These are phyloP conservation scores for Cryphonectria carpinicola DNA, from an alignment of 2,329 filamentous ascomycete species.

Conservation along the genomic window DNA sequence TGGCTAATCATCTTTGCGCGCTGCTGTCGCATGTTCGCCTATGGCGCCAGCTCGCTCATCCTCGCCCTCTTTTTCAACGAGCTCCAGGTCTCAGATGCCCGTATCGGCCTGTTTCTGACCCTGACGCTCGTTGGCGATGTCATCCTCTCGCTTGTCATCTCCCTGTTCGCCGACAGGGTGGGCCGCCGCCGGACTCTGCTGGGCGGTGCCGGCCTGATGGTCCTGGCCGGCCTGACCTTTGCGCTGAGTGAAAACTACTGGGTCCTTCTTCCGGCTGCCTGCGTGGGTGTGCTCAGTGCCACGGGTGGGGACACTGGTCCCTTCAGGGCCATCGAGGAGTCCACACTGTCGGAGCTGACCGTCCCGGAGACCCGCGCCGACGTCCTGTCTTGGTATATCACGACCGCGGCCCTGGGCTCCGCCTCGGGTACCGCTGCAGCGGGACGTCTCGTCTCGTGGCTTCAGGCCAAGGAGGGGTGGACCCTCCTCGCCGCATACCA, in stretches of 20 bases:
- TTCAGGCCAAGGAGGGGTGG: slow-evolving; percentile 52
- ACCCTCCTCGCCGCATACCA: slow-evolving; percentile 57
- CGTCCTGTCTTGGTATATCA: slow-evolving; percentile 70
- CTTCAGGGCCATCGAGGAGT: slow-evolving; percentile 70
- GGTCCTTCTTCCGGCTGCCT: slow-evolving; percentile 60
- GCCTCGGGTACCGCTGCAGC: slow-evolving; percentile 56
- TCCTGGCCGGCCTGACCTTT: slow-evolving; percentile 58
- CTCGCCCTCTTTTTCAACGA: slow-evolving; percentile 64
- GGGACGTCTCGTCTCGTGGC: slow-evolving; percentile 54
- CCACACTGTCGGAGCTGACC: slow-evolving; percentile 64
- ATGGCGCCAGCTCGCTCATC: slow-evolving; percentile 63
- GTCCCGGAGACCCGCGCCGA: slow-evolving; percentile 58
- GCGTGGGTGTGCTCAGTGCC: slow-evolving; percentile 64
- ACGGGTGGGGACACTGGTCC: slow-evolving; percentile 70
- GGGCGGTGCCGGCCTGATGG: slow-evolving; percentile 60
- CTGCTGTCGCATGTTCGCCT: slow-evolving; percentile 64
- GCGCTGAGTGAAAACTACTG: slow-evolving; percentile 60
- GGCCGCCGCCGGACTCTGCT: slow-evolving; percentile 60
- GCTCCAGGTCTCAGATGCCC: slow-evolving; percentile 58
- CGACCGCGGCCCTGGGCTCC: slow-evolving; percentile 58
- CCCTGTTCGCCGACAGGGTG: slow-evolving; percentile 61
- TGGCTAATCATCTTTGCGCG: slow-evolving; percentile 58
- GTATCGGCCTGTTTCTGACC: slow-evolving; percentile 68
- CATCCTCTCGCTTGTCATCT: slow-evolving; percentile 58
- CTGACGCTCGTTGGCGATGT: slow-evolving; percentile 66